Evolutionary conservation across 108 stramenopile genomes (phyloP).

Genomic region (Cyclostephanos invisitatus): DNA sequence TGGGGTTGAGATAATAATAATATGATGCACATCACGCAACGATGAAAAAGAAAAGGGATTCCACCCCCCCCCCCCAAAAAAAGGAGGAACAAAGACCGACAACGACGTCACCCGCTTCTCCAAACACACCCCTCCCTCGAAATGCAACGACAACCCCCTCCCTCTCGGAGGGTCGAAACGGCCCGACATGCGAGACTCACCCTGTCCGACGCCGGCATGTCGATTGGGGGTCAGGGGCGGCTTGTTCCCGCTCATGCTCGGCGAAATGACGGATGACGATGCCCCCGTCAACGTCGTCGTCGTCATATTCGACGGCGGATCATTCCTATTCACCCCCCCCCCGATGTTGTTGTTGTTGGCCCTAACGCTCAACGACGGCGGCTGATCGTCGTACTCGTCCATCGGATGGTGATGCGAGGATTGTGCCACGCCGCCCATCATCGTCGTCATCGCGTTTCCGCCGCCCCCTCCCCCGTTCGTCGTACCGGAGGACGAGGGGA

Average conservation of each 20-base stretch:
- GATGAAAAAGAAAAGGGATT: too few species aligned
- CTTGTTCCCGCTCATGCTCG: conserved; percentile 37
- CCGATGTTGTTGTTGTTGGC: neutral
- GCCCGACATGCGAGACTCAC: neutral
- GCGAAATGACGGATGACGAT: conserved; percentile 13
- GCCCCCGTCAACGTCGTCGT: neutral
- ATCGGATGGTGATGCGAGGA: neutral
- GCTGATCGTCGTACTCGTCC: neutral
- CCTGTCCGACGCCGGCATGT: neutral
- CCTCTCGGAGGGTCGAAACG: too few species aligned
- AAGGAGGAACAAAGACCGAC: too few species aligned
- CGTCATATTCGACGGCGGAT: neutral
- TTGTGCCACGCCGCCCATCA: too few species aligned
- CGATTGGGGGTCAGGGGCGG: conserved; percentile 41
- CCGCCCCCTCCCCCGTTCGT: too few species aligned
- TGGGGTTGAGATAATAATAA: too few species aligned
- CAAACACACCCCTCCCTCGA: too few species aligned
- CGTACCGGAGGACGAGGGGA: too few species aligned
- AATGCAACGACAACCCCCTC: neutral
- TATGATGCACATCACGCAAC: too few species aligned
- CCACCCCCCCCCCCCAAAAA: too few species aligned
- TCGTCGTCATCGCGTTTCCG: too few species aligned
- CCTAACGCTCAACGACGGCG: conserved; percentile 2
- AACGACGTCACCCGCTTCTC: too few species aligned
- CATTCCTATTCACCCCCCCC: neutral